Percentiles rank a stretch among this genome's conserved stretches.
Conservation (phyloP, 2,329 filamentous ascomycete species). For the Pseudocercospora pini-densiflorae region DNA sequence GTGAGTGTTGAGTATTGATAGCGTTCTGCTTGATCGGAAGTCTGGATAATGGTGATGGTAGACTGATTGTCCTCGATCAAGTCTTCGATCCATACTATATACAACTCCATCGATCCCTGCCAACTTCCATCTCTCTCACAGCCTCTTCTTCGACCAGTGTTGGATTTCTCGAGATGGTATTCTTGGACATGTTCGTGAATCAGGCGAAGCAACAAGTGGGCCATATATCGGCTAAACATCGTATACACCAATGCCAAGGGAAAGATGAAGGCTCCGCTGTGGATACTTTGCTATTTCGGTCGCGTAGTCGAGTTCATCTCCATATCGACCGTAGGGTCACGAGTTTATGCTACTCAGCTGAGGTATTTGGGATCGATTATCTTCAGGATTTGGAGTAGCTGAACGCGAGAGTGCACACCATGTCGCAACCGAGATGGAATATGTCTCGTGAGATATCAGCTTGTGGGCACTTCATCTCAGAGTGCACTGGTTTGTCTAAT, state of each 20-base stretch:
- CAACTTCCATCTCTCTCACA: neutral
- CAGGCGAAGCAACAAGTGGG: neutral
- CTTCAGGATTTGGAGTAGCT: no score
- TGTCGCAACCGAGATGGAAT: no score
- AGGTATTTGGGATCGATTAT: no score
- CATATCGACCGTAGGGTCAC: no score
- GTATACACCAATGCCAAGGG: neutral
- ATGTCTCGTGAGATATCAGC: no score
- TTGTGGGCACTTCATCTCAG: no score
- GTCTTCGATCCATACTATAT: neutral
- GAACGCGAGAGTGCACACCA: no score
- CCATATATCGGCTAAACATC: neutral
- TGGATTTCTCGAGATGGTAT: neutral
- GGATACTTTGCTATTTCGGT: neutral
- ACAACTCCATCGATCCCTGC: neutral
- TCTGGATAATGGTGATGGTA: neutral
- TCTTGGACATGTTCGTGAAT: neutral
- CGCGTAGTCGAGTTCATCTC: neutral
- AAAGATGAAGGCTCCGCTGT: neutral
- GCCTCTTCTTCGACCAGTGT: neutral
- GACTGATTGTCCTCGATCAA: neutral
- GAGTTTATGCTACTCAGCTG: no score
- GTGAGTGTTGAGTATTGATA: neutral
- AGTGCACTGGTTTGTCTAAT: no score
- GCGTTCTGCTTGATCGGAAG: neutral